phyloP scores from a whole-genome alignment of 2,329 filamentous ascomycete species.

The Thyridium curvatum region DNA sequence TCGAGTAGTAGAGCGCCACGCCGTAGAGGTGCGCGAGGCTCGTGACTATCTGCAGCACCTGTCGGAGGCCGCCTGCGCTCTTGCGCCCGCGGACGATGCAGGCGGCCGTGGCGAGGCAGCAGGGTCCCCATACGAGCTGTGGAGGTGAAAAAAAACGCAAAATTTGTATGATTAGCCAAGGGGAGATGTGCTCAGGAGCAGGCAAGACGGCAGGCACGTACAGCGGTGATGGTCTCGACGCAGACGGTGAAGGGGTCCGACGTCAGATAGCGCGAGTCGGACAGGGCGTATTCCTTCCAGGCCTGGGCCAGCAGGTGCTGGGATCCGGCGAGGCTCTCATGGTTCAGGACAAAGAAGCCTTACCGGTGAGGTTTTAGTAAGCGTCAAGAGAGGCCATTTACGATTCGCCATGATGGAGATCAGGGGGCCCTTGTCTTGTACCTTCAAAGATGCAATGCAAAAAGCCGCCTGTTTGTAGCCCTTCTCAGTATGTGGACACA shows the following conservation, averaged over 20 bases:
- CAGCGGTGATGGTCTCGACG: conserved; percentile 76
- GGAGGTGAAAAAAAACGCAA: not conserved
- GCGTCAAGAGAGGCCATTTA: no score
- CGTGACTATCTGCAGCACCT: conserved; percentile 44
- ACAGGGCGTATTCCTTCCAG: conserved; percentile 89
- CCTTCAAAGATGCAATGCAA: conserved; percentile 82
- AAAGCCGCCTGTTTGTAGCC: conserved; percentile 48
- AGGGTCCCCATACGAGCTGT: conserved; percentile 51
- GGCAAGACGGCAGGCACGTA: conserved; percentile 30
- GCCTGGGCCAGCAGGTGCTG: conserved; percentile 75
- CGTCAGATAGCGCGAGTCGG: conserved; percentile 81
- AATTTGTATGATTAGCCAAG: no score
- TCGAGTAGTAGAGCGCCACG: conserved; percentile 56
- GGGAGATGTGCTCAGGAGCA: conserved; percentile 10
- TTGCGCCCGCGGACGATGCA: conserved; percentile 30
- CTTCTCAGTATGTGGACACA: not conserved
- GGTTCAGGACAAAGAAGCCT: conserved; percentile 73
- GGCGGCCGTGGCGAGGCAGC: conserved; percentile 43
- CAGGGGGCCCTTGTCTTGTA: conserved; percentile 18
- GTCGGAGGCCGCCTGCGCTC: conserved; percentile 31
- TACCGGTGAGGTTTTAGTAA: conserved; percentile 3
- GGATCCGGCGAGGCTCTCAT: conserved; percentile 55
- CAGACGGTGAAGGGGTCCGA: conserved; percentile 80
- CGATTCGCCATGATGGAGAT: no score
- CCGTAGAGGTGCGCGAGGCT: conserved; percentile 53